Evolutionary conservation across 2,329 filamentous ascomycete species (phyloP).

Genomic region (Lasiodiplodia gonubiensis): DNA sequence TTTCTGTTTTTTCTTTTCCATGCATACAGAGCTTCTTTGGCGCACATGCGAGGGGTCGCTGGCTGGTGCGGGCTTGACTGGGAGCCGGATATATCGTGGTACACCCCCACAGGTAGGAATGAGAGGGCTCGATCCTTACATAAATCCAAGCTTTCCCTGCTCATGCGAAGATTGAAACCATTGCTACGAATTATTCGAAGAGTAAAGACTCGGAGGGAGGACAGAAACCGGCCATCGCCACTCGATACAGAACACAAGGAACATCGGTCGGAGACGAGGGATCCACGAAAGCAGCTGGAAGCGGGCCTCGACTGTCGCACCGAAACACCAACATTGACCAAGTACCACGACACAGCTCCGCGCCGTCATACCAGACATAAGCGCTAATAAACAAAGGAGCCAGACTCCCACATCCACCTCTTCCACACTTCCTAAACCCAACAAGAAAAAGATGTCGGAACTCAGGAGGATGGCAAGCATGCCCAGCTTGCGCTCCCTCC

Average conservation of each 20-base stretch:
- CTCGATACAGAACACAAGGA: not conserved
- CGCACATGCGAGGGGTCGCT: not conserved
- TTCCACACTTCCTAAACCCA: not conserved
- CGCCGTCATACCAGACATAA: not conserved
- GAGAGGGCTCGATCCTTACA: not conserved
- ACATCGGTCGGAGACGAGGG: not conserved
- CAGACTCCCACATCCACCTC: not conserved
- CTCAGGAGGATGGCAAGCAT: conserved; percentile 18
- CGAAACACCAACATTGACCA: not conserved
- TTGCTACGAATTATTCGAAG: no score
- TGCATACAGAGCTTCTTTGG: not conserved
- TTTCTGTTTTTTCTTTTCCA: not conserved
- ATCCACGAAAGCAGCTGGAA: not conserved
- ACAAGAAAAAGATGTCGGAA: conserved; percentile 4
- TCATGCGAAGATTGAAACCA: not conserved
- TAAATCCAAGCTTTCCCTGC: not conserved
- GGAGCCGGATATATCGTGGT: conserved; percentile 4
- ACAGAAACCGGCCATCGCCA: not conserved
- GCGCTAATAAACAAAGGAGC: not conserved
- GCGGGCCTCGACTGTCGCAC: not conserved
- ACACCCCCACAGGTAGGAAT: not conserved
- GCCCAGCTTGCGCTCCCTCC: not conserved
- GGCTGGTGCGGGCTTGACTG: not conserved
- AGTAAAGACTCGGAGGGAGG: not conserved
- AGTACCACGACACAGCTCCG: not conserved